phyloP scores from a whole-genome alignment of 2,329 filamentous ascomycete genomes.

The Aspergillus pseudoviridinutans region DNA sequence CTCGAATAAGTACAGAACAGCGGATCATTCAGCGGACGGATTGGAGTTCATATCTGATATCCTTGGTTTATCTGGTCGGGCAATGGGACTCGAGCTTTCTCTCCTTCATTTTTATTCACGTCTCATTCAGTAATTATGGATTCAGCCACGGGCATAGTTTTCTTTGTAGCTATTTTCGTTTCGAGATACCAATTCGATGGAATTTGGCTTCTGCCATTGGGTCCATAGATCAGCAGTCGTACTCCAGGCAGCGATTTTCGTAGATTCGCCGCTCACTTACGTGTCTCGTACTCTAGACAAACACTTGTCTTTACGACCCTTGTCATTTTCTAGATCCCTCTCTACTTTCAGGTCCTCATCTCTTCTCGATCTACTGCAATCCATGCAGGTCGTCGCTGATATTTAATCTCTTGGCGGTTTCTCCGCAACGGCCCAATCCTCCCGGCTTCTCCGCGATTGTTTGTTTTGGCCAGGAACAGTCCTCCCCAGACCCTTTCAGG shows the following conservation, averaged over 20 bases:
- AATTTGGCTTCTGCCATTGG: background rate
- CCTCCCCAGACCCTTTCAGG: background rate
- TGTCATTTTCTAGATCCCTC: background rate
- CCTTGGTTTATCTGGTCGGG: background rate
- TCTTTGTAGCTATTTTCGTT: conserved; percentile 14
- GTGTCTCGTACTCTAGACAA: background rate
- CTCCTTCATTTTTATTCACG: conserved; percentile 2
- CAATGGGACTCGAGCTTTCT: background rate
- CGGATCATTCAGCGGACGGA: background rate
- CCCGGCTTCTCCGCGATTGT: conserved; percentile 13
- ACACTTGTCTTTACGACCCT: background rate
- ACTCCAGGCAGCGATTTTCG: background rate
- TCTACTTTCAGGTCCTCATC: background rate
- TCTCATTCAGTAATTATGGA: conserved; percentile 5
- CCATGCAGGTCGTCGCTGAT: background rate
- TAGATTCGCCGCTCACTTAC: background rate
- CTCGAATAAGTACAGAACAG: background rate
- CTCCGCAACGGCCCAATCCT: conserved; percentile 2
- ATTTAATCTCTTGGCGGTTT: background rate
- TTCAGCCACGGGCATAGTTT: conserved; percentile 7
- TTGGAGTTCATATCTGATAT: background rate
- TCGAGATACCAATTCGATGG: conserved; percentile 24
- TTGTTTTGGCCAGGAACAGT: conserved; percentile 1
- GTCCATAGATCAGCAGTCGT: background rate
- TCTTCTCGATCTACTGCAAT: background rate